Evolutionary conservation across 148 eudicot species (phyloP), one percentile per base, ranked within the genome.

Genomic region (Rhododendron molle): DNA sequence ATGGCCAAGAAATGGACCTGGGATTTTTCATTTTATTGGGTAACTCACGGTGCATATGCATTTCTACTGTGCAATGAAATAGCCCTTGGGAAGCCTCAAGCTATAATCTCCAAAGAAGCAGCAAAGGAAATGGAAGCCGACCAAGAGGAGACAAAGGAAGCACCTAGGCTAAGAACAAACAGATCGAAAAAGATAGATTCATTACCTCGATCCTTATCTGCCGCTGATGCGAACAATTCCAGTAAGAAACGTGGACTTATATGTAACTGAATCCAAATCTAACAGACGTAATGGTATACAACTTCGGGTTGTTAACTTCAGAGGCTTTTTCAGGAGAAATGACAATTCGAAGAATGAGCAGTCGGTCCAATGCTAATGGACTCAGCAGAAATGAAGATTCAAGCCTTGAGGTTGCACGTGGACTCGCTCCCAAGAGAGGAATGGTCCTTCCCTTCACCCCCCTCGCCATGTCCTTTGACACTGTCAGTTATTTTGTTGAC

Each of bases 361-460:
- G 89, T 72, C 87, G 81, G 69, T 49, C 90, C 62, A 83, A 80
- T 72, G 71, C 86, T 77, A 60, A 74, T 18, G 90, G 91, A 23
- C 80, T 86, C 9, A 85, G 60, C 26, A 85, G 89, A 85, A 88
- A 83, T 62, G 89, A 90, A 21, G 89, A 89, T 78, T 36, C 88
- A 46, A 85, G 46, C 71, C 89, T 89, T 71, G 92, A 87, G 80
- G 20, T 81, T 30, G 89, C 88, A n/a, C 60, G 50, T n/a, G 89
- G 88, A 14, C 77, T 89, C 65, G 88, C 94, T 77, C 89, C 91
- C 40, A 92, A 85, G 15, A 88, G 88, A 44, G 98, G 94, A 67
- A 89, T 95, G 93, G 90, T 90, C 78, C 92, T 95, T 54, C 98
- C 98, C 8, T 95, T 95, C 85, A 87, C 90, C 46, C 96, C 94